Conservation (phyloP, 768 basidiomycete species). For the Phanerodontia chrysosporium region DNA sequence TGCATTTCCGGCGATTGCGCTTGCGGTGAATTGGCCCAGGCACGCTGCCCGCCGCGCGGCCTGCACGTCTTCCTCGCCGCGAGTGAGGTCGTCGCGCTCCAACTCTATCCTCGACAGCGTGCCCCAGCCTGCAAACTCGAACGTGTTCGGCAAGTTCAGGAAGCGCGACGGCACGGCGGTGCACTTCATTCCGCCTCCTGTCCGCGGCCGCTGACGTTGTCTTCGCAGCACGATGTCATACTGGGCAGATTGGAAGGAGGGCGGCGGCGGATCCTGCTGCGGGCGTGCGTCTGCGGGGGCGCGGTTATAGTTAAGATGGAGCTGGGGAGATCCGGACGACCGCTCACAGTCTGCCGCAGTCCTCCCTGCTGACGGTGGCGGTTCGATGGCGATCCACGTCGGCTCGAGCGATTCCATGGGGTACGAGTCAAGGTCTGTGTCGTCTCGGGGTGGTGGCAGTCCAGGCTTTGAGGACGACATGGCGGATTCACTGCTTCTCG, state of each 20-base stretch:
- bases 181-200: conserved; percentile 38
- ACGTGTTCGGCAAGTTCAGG: conserved; percentile 54
- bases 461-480: background rate
- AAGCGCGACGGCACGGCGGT: conserved; percentile 52
- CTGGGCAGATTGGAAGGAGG: conserved; percentile 43
- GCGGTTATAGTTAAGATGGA: background rate
- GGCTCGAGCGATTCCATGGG: background rate
- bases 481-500: background rate
- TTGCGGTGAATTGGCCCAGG: conserved; percentile 63
- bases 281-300: background rate
- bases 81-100: conserved; percentile 34
- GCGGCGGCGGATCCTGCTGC: background rate
- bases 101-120: conserved; percentile 45
- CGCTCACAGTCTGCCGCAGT: background rate
- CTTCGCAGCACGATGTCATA: conserved; percentile 57
- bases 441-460: background rate
- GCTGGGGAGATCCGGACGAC: background rate
- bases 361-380: background rate
- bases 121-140: conserved; percentile 76
- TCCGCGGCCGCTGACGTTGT: conserved; percentile 46
- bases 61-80: conserved; percentile 30
- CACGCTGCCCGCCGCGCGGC: conserved; percentile 27
- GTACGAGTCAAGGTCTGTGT: background rate
- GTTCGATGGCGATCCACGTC: conserved; percentile 5
- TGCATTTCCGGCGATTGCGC: conserved; percentile 63